Evolutionary conservation across 1,284 basidiomycete species (phyloP).

Genomic region (Irpex sp.): DNA sequence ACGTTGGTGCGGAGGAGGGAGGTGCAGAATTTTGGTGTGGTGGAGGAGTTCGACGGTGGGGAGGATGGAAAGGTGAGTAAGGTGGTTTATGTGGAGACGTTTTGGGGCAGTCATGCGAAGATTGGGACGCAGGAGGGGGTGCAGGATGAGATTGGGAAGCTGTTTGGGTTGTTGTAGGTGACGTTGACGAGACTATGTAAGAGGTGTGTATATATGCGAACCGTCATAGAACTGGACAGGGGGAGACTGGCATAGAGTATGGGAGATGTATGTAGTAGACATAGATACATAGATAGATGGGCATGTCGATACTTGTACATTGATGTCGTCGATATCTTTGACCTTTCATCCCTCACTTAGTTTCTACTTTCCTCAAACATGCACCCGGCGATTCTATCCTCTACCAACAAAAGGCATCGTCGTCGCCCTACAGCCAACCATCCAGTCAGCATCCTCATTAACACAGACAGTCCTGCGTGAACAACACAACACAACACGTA

Average conservation of each 20-base stretch:
- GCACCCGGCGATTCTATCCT: too few relatives aligned
- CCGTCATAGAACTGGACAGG: too few relatives aligned
- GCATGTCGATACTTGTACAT: too few relatives aligned
- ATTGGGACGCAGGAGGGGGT: constrained; percentile 68
- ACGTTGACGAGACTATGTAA: neutral
- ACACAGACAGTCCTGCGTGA: neutral
- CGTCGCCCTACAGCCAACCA: constrained; percentile 19
- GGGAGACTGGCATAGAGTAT: too few relatives aligned
- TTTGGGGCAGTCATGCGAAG: constrained; percentile 59
- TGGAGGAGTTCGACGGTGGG: constrained; percentile 46
- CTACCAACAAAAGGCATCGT: constrained; percentile 23
- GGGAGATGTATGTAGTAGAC: too few relatives aligned
- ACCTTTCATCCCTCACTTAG: neutral
- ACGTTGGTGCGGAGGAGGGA: constrained; percentile 41
- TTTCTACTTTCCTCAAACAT: too few relatives aligned
- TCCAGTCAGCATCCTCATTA: neutral
- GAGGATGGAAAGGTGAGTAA: constrained; percentile 35
- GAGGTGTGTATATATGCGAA: too few relatives aligned
- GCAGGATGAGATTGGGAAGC: constrained; percentile 58
- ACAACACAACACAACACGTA: constrained; percentile 32
- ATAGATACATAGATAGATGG: too few relatives aligned
- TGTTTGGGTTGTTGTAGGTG: constrained; percentile 30
- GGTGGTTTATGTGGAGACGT: constrained; percentile 55
- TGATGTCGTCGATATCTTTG: neutral
- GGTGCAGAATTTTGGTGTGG: constrained; percentile 51